A percentile compares a stretch with the other conserved stretches of the same genome.
Conservation (phyloP, 192 early-diverging fungal species). For the Paraglomus brasilianum region DNA sequence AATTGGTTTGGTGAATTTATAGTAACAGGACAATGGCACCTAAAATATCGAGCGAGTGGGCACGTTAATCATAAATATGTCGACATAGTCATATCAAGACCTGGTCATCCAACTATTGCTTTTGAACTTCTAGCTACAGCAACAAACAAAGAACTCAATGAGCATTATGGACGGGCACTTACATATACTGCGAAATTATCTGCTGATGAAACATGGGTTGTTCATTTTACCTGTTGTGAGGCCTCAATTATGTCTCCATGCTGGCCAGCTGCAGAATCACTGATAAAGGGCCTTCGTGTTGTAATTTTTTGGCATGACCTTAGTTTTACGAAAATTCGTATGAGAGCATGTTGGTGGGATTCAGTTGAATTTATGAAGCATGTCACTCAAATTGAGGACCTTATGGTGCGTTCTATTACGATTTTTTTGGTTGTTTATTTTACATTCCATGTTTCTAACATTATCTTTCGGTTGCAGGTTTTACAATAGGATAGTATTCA, state of each 20-base stretch:
- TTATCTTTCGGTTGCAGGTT: constrained; percentile 21
- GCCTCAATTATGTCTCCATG: constrained; percentile 11
- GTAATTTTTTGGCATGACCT: constrained; percentile 29
- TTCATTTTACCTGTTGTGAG: constrained; percentile 32
- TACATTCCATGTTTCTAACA: constrained; percentile 23
- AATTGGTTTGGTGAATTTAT: constrained; percentile 25
- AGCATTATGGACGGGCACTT: constrained; percentile 25
- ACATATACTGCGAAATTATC: constrained; percentile 13
- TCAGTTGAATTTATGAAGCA: constrained; percentile 20
- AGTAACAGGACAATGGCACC: constrained; percentile 35
- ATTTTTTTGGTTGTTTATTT: constrained; percentile 31
- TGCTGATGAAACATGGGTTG: constrained; percentile 29
- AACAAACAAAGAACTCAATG: constrained; percentile 29
- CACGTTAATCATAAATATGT: constrained; percentile 21
- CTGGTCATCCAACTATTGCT: constrained; percentile 23
- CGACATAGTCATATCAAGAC: constrained; percentile 26
- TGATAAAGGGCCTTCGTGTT: constrained; percentile 25
- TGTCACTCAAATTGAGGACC: constrained; percentile 22
- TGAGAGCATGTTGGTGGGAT: constrained; percentile 32
- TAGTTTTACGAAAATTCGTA: constrained; percentile 20
- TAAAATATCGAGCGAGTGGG: constrained; percentile 18
- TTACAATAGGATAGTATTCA: constrained; percentile 16
- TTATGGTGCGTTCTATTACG: constrained; percentile 20
- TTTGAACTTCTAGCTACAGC: constrained; percentile 33
- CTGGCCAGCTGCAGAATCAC: constrained; percentile 16